Conservation (phyloP, 2,329 filamentous ascomycete species). For the Capronia americana region DNA sequence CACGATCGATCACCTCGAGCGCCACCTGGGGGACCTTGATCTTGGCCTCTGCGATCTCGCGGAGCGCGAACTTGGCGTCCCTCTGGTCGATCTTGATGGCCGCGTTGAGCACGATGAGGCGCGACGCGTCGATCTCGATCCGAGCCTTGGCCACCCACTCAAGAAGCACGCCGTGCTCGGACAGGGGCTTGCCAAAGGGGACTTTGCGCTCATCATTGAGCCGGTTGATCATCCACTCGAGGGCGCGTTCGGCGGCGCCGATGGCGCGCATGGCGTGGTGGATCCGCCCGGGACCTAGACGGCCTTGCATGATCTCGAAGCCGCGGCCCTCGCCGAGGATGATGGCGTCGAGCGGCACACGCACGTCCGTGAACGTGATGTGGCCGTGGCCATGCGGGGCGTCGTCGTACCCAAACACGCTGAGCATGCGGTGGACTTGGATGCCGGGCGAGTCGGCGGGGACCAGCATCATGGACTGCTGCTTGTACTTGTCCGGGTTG, state of each 20-base stretch:
- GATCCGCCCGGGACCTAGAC: constrained; percentile 92
- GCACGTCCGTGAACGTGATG: constrained; percentile 85
- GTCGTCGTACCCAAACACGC: constrained; percentile 94
- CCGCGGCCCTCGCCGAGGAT: constrained; percentile 92
- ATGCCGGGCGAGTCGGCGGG: constrained; percentile 81
- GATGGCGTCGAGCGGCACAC: constrained; percentile 79
- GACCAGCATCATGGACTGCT: constrained; percentile 92
- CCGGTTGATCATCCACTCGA: constrained; percentile 93
- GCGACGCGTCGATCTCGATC: constrained; percentile 90
- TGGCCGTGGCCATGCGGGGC: constrained; percentile 97
- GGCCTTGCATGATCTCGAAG: constrained; percentile 98
- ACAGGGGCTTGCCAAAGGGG: constrained; percentile 85
- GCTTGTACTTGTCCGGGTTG: constrained; percentile 79
- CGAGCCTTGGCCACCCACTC: constrained; percentile 93
- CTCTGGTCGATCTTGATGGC: constrained; percentile 91
- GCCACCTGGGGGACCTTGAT: constrained; percentile 83
- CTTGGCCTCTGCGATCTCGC: constrained; percentile 95
- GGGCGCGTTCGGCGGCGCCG: constrained; percentile 84
- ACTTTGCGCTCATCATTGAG: constrained; percentile 92
- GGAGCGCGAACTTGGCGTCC: constrained; percentile 85
- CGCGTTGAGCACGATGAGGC: constrained; percentile 89
- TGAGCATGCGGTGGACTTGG: constrained; percentile 89
- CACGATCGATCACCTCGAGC: constrained; percentile 90
- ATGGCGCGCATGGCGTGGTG: constrained; percentile 98
- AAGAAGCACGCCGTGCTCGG: constrained; percentile 90